These are phyloP conservation scores for Megacollybia marginata DNA, from an alignment of 768 basidiomycete genomes.

Conservation along the genomic window DNA sequence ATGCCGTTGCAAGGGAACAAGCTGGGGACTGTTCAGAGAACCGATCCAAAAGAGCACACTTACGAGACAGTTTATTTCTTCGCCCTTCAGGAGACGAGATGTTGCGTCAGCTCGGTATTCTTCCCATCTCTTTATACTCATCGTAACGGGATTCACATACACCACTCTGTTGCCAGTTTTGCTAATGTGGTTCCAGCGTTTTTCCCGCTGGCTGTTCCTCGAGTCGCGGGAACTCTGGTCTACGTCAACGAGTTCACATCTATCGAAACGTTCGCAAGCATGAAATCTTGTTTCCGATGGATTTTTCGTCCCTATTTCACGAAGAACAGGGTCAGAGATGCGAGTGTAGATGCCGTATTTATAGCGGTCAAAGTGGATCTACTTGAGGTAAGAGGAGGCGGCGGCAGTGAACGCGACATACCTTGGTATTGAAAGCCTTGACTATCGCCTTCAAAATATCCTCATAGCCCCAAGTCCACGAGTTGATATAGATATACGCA, in stretches of 20 bases:
- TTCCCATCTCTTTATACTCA: constrained; percentile 46
- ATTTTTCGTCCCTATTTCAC: constrained; percentile 53
- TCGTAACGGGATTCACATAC: constrained; percentile 76
- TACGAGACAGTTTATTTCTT: constrained; percentile 59
- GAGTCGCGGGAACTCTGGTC: constrained; percentile 1
- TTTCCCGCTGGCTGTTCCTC: background rate
- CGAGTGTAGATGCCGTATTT: constrained; percentile 63
- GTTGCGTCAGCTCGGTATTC: constrained; percentile 34
- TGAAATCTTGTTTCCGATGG: constrained; percentile 72
- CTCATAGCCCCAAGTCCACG: constrained; percentile 98
- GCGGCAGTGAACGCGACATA: constrained; percentile 16
- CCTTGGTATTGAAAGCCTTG: constrained; percentile 55
- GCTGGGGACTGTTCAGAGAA: constrained; percentile 29
- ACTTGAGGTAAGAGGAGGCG: background rate
- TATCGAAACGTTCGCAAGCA: constrained; percentile 81
- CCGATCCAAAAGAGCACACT: constrained; percentile 7
- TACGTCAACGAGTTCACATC: constrained; percentile 58
- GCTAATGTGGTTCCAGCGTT: constrained; percentile 24
- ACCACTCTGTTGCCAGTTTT: constrained; percentile 54
- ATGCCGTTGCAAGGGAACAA: constrained; percentile 81
- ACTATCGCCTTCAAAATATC: constrained; percentile 77
- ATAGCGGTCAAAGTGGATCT: constrained; percentile 92
- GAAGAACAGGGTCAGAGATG: constrained; percentile 54
- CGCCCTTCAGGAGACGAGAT: constrained; percentile 25
- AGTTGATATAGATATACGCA: constrained; percentile 81